These are phyloP conservation scores for Kodamaea lidongshanica DNA, from an alignment of 805 yeast species.

Conservation along the genomic window DNA sequence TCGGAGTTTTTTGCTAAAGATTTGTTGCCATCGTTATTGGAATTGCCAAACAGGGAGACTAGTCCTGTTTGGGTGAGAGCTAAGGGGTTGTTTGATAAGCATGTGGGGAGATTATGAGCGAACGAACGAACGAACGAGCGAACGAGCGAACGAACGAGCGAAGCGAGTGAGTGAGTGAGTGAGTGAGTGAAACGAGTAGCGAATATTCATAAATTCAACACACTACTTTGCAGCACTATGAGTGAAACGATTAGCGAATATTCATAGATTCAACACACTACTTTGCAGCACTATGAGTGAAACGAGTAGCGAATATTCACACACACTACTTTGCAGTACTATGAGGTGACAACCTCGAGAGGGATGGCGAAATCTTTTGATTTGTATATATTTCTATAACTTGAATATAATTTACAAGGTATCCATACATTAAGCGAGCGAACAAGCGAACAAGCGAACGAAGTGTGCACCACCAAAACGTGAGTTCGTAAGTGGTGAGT, in stretches of 20 bases:
- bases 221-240: background rate
- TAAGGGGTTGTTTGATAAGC: conserved; percentile 72
- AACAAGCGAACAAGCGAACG: too few relatives aligned
- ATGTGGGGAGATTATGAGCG: conserved; percentile 63
- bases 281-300: background rate
- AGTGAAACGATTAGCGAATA: background rate
- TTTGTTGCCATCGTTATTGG: conserved; percentile 80
- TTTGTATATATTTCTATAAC: too few relatives aligned
- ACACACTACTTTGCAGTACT: background rate
- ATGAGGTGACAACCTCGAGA: too few relatives aligned
- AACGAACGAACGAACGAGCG: background rate
- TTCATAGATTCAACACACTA: background rate
- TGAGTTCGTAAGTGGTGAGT: too few relatives aligned
- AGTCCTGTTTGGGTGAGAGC: conserved; percentile 94
- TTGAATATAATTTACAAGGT: too few relatives aligned
- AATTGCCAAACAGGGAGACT: conserved; percentile 71
- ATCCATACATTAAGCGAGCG: too few relatives aligned
- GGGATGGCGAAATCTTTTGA: too few relatives aligned
- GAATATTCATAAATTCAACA: background rate
- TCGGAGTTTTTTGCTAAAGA: conserved; percentile 87
- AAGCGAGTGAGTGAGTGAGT: background rate
- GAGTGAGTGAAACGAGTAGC: background rate
- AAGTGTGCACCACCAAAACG: too few relatives aligned
- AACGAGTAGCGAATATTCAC: background rate
- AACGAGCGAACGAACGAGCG: background rate